Evolutionary conservation across 1,284 basidiomycete species (phyloP).

Genomic region (Pseudozyma flocculosa): DNA sequence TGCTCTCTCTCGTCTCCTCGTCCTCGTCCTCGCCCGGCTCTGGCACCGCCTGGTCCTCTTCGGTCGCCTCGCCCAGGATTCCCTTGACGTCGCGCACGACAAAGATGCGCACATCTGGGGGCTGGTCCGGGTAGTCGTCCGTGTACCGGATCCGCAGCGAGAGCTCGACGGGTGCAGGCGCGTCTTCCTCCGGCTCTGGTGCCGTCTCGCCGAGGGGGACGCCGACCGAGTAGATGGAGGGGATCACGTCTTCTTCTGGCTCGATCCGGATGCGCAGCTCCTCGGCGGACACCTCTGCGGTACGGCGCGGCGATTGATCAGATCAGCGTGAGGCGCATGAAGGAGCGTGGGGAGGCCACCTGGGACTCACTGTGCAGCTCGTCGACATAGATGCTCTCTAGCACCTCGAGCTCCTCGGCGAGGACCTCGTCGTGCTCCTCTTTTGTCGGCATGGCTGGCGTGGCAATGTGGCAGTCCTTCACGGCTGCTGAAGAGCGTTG

Average conservation of each 20-base stretch:
- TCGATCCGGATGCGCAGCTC: constrained; percentile 82
- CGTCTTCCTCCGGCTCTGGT: constrained; percentile 17
- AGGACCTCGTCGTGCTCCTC: constrained; percentile 61
- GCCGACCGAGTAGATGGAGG: constrained; percentile 36
- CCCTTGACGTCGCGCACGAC: constrained; percentile 62
- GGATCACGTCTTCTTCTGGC: constrained; percentile 74
- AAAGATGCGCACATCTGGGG: constrained; percentile 74
- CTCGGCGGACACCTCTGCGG: constrained; percentile 78
- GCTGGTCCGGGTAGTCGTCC: constrained; percentile 70
- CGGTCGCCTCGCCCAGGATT: constrained; percentile 17
- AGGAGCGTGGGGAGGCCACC: neutral
- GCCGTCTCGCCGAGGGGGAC: constrained; percentile 23
- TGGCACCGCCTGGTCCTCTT: neutral
- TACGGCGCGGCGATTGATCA: too few species aligned
- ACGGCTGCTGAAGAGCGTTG: too few species aligned
- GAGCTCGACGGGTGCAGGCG: constrained; percentile 68
- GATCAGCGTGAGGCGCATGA: constrained; percentile 63
- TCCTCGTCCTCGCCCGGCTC: constrained; percentile 2
- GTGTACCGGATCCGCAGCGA: constrained; percentile 72
- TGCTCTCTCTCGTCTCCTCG: constrained; percentile 54
- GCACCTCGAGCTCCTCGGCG: constrained; percentile 85
- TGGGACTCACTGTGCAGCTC: constrained; percentile 82
- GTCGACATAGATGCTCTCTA: constrained; percentile 92
- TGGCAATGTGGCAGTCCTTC: too few species aligned
- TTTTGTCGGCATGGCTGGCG: constrained; percentile 36